Percentiles rank a stretch among this genome's conserved stretches.
Evolutionary conservation across 2,329 filamentous ascomycete species (phyloP).

Genomic region (Ophiobolus disseminans): DNA sequence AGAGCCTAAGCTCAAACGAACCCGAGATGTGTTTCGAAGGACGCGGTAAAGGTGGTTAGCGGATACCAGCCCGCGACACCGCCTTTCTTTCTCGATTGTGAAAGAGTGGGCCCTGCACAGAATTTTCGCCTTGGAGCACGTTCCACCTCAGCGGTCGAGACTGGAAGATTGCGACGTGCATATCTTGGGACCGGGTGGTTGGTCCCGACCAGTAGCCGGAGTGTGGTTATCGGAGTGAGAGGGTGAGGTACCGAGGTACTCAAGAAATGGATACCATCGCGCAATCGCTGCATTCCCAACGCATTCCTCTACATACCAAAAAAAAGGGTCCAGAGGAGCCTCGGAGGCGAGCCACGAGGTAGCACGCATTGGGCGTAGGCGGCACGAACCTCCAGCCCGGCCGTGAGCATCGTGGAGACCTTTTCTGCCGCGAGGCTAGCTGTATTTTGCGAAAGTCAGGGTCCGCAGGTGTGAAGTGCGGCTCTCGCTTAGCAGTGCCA

Average conservation of each 20-base stretch:
- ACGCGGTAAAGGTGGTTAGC: constrained; percentile 10
- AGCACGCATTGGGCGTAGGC: neutral
- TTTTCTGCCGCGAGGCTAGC: neutral
- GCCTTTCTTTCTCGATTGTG: constrained; percentile 26
- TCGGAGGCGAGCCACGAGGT: neutral
- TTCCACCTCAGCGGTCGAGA: constrained; percentile 20
- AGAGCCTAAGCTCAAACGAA: constrained; percentile 25
- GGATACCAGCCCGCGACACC: constrained; percentile 23
- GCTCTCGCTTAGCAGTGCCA: constrained; percentile 5
- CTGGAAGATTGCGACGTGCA: constrained; percentile 1
- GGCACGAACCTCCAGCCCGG: neutral
- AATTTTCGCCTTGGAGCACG: constrained; percentile 32
- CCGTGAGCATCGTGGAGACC: constrained; percentile 4
- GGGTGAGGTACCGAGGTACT: too few relatives aligned
- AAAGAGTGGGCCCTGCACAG: constrained; percentile 27
- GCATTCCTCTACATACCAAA: too few relatives aligned
- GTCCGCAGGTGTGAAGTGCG: constrained; percentile 2
- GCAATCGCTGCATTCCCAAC: too few relatives aligned
- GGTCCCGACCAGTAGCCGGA: neutral
- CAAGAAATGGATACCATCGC: too few relatives aligned
- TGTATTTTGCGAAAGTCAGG: constrained; percentile 1
- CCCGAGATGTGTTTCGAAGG: constrained; percentile 30
- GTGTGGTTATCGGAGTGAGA: too few relatives aligned
- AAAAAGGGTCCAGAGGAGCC: too few relatives aligned
- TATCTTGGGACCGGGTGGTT: neutral